Conservation (phyloP, 129 eudicot species). For the sunflower (Helianthus annuus) region DNA sequence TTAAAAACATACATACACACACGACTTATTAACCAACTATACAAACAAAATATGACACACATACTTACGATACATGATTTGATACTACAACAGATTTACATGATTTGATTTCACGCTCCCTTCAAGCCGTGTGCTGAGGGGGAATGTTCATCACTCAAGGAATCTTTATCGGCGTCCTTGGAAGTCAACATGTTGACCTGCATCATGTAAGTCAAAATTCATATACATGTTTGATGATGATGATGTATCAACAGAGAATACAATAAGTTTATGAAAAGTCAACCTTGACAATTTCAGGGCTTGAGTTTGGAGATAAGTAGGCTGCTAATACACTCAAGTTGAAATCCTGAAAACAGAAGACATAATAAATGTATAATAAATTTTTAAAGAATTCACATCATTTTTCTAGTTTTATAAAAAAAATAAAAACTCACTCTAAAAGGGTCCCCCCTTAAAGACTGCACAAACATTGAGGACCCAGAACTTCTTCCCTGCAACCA, state of each 20-base stretch:
- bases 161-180: slow-evolving; percentile 50
- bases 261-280: background rate
- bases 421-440: slow-evolving; percentile 59
- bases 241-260: background rate
- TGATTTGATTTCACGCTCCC: slow-evolving; percentile 40
- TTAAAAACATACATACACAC: background rate
- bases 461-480: slow-evolving; percentile 91
- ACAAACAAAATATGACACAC: background rate
- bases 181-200: slow-evolving; percentile 53
- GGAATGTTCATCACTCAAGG: slow-evolving; percentile 29
- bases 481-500: slow-evolving; percentile 73
- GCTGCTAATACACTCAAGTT: slow-evolving; percentile 91
- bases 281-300: slow-evolving; percentile 89
- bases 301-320: slow-evolving; percentile 74
- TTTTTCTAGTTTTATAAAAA: background rate
- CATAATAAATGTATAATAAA: background rate
- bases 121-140: slow-evolving; percentile 44
- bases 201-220: slow-evolving; percentile 12
- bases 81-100: slow-evolving; percentile 6
- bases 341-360: slow-evolving; percentile 55
- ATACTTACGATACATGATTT: slow-evolving; percentile 1
- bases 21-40: background rate
- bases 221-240: background rate
- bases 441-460: slow-evolving; percentile 95
- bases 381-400: background rate